Base-by-base conservation (phyloP, 2,329 filamentous ascomycete species). In the Aspergillus sp. region DNA sequence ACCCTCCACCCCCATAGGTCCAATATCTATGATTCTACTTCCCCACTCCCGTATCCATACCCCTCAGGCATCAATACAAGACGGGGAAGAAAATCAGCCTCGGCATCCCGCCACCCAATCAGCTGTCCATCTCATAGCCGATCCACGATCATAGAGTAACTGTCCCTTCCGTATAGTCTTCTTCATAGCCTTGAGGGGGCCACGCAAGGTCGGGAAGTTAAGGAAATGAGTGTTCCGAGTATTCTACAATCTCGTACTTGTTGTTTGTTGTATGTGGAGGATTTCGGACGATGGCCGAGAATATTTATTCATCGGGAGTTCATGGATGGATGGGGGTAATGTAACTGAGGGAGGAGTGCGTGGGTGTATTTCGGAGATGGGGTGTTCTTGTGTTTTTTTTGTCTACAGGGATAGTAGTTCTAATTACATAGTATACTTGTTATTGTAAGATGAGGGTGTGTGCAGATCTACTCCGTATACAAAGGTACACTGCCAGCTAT, bases 131-230 rank as follows among this genome's bases (percentile, higher is more conserved):
- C 13, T 12, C 19, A 45, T 21, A 45, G 41, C 41, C 25, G 23
- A 30, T 50, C 25, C 28, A 50, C 23, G 25, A 12, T 49, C 47
- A 49, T 7, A 25, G 30, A 25, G n/a, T 12, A 32, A 5, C 30
- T 32, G 30, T 36, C 5, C 25, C 47, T 50, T 21, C 45, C 47
- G 47, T 50, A 25, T 28, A 30, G 47, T 50, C 47, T 32, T 50
- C 47, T 50, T 50, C 47, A 4, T 28, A 21, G 25, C 25, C 25
- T 8, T 28, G 25, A 28, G 7, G 7, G 7, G n/a, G 30, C 32
- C 47, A 50, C 47, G 47, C 47, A 50, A 71, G 69, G 69, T 73
- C 71, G 71, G 71, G 70, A 64, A 61, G 71, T 61, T 45, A 62
- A 73, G 71, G 71, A 64, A 60, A 49, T 6, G 17, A n/a, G 30